Base-by-base conservation (phyloP, 1,139 yeast species). In the Blastobotrys arbuscula region DNA sequence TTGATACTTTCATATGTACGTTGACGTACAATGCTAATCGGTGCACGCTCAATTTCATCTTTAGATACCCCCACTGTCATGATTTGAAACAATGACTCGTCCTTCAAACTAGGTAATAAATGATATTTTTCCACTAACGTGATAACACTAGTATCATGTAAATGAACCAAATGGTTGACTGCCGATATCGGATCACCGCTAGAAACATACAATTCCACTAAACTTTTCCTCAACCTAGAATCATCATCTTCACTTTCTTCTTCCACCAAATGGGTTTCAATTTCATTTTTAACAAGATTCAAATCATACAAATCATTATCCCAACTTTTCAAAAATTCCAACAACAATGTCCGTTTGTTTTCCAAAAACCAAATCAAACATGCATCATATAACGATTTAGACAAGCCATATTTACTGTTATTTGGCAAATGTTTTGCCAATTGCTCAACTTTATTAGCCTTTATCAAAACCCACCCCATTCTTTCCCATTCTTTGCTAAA, bases 131-230 rank as follows among this genome's bases (percentile, higher is more conserved):
- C 70, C 44, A 89, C 69, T 48, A 87, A 76, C 39, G 74, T 71
- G 39, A 89, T 63, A 1, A 81, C 75, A n/a, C 75, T 59, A 0
- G 71, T 62, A 59, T 85, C 89, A 52, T 74, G 71, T 28, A 84
- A 65, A 23, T 63, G 64, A 10, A 84, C 70, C 56, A 86, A 67
- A 60, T 85, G 90, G 0, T 72, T 53, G 2, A 84, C 80, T 0
- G 96, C 88, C 34, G 75, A 73, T 7, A 70, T 67, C 2, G 84
- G 85, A 39, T 83, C 83, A 19, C 77, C 76, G 0, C 80, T 67
- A 42, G 73, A 71, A 10, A 82, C 69, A 55, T 82, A 84, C 9
- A 88, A 59, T 18, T 73, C 69, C 8, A 86, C 78, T 31, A 85
- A 68, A 31, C 77, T 70, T 44, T 73, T 67, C 48, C 86, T 71